Conservation (phyloP, 306 rosid species). For the Medicago lupulina region DNA sequence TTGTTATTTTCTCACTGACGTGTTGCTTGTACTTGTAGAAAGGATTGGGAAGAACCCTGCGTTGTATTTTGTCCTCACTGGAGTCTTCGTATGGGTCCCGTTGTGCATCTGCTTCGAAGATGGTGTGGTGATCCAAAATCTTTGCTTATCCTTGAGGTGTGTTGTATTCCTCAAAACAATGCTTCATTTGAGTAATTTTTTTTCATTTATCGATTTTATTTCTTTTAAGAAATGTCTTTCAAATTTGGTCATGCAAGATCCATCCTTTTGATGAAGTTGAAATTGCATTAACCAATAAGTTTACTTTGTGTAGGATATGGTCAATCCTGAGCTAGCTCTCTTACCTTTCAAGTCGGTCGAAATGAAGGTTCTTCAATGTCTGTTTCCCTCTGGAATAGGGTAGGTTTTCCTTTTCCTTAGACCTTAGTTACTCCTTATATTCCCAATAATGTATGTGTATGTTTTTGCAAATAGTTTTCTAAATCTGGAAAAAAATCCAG, state of each 20-base stretch:
- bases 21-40: slow-evolving; percentile 55
- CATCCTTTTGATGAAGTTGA: slow-evolving; percentile 14
- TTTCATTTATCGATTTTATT: neutral
- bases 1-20: slow-evolving; percentile 36
- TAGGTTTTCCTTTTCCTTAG: slow-evolving; percentile 38
- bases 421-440: neutral
- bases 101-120: slow-evolving; percentile 75
- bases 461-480: neutral
- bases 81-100: slow-evolving; percentile 90
- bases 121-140: slow-evolving; percentile 84
- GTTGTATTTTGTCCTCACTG: slow-evolving; percentile 84
- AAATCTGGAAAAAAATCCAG: slow-evolving; percentile 4
- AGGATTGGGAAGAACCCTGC: slow-evolving; percentile 87
- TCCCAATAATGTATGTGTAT: neutral
- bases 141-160: slow-evolving; percentile 85
- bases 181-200: slow-evolving; percentile 15
- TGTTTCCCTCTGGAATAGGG: slow-evolving; percentile 82
- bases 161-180: slow-evolving; percentile 6
- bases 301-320: slow-evolving; percentile 57
- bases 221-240: neutral
- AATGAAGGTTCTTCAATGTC: slow-evolving; percentile 85
- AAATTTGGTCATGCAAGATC: slow-evolving; percentile 13
- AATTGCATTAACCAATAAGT: slow-evolving; percentile 29
- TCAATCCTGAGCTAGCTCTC: slow-evolving; percentile 70
- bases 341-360: slow-evolving; percentile 80